A percentile compares a stretch with the other conserved stretches of the same genome.
These are phyloP conservation scores for Chytriomyces sp. DNA, from an alignment of 192 early-diverging fungal genomes.

Conservation along the genomic window DNA sequence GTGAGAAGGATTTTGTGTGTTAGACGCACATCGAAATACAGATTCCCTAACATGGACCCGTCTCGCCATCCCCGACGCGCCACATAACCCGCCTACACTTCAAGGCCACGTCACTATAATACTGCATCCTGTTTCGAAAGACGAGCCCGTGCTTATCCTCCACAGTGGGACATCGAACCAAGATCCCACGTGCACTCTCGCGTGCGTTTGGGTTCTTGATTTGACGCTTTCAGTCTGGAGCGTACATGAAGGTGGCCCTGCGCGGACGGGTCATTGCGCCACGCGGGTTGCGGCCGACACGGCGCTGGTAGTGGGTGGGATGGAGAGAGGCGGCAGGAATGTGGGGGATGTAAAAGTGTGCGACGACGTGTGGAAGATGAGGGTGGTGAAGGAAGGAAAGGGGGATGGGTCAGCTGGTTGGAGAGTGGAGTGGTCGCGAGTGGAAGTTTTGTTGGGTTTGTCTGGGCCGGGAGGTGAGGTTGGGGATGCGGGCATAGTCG, in stretches of 20 bases:
- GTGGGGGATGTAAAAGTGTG: not conserved
- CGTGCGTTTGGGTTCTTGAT: not conserved
- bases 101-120: constrained; percentile 1
- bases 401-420: not conserved
- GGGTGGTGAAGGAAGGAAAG: not conserved
- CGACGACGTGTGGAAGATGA: constrained; percentile 1
- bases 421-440: not conserved
- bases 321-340: not conserved
- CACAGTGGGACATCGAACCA: not conserved
- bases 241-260: not conserved
- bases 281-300: not conserved
- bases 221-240: not conserved
- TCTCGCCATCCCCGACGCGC: not conserved
- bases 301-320: not conserved
- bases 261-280: not conserved
- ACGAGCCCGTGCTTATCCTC: not conserved
- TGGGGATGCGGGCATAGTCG: not conserved
- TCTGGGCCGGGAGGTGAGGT: not conserved
- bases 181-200: not conserved
- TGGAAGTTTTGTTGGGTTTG: not conserved
- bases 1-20: not conserved
- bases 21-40: not conserved
- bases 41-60: constrained; percentile 5
- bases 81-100: not conserved
- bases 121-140: not conserved